Conservation (phyloP, 2,329 filamentous ascomycete genomes). For the Neofusicoccum laricinum region DNA sequence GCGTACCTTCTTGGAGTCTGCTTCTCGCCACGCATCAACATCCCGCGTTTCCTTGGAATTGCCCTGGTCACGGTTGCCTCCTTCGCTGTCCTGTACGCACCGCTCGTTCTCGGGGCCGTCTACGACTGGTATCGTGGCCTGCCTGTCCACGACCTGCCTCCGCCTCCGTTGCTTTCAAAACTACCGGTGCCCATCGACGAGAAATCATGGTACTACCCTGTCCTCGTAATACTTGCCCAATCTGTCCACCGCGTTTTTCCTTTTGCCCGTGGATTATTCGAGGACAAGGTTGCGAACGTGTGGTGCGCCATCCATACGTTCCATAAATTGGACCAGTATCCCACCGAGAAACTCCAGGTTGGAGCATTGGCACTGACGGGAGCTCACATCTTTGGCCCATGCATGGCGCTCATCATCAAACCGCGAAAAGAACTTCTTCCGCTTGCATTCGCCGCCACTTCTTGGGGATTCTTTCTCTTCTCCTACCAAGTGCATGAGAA, state of each 20-base stretch:
- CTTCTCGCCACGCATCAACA: conserved; percentile 68
- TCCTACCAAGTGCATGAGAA: conserved; percentile 99
- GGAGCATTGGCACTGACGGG: conserved; percentile 74
- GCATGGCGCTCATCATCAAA: conserved; percentile 72
- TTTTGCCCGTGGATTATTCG: conserved; percentile 91
- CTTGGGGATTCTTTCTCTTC: conserved; percentile 97
- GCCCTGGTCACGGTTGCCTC: conserved; percentile 68
- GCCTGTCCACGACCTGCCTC: conserved; percentile 55
- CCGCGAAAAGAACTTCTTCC: conserved; percentile 77
- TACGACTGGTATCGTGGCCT: conserved; percentile 67
- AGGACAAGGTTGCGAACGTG: conserved; percentile 98
- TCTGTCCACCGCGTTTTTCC: conserved; percentile 91
- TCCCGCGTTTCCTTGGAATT: conserved; percentile 69
- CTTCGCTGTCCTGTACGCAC: conserved; percentile 73
- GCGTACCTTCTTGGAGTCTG: conserved; percentile 87
- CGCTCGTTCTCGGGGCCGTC: conserved; percentile 69
- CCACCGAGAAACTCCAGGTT: conserved; percentile 68
- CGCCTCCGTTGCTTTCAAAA: conserved; percentile 62
- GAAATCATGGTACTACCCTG: conserved; percentile 68
- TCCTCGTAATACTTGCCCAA: conserved; percentile 76
- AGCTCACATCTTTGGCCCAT: conserved; percentile 73
- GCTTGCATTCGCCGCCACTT: conserved; percentile 74
- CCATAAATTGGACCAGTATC: conserved; percentile 78
- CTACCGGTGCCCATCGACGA: conserved; percentile 57
- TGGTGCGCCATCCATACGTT: conserved; percentile 93